Percentiles rank a stretch among this genome's conserved stretches.
These are phyloP conservation scores for Cryptomeria japonica DNA, from an alignment of 75 land plant genomes.

Conservation along the genomic window DNA sequence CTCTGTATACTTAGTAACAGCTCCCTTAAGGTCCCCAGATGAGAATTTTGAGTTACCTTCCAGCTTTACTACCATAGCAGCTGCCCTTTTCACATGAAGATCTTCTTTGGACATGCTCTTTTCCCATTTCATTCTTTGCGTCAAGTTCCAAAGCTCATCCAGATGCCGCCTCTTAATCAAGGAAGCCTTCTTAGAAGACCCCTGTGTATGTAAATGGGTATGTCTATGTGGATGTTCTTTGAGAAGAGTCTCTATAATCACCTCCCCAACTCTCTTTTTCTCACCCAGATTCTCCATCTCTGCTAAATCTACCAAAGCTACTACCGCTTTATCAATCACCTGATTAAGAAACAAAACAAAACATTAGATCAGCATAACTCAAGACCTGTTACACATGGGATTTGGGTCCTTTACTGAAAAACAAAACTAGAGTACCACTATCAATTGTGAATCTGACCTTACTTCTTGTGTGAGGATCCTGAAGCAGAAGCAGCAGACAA, in stretches of 20 bases:
- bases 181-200: slow-evolving; percentile 9
- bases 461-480: slow-evolving; percentile 46
- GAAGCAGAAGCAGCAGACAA: slow-evolving; percentile 66
- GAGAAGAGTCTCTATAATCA: slow-evolving; percentile 41
- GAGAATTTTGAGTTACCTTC: slow-evolving; percentile 56
- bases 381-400: not conserved
- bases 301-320: slow-evolving; percentile 53
- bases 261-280: slow-evolving; percentile 40
- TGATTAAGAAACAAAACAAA: slow-evolving; percentile 8
- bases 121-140: slow-evolving; percentile 39
- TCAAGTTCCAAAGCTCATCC: slow-evolving; percentile 24
- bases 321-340: slow-evolving; percentile 43
- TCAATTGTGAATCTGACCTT: slow-evolving; percentile 15
- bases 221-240: slow-evolving; percentile 11
- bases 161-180: slow-evolving; percentile 10
- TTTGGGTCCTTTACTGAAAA: not conserved
- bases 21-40: slow-evolving; percentile 52
- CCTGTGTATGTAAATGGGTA: slow-evolving; percentile 13
- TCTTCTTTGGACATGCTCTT: slow-evolving; percentile 37
- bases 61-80: slow-evolving; percentile 40
- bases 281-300: slow-evolving; percentile 42
- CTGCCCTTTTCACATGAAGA: slow-evolving; percentile 29
- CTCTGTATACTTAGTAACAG: slow-evolving; percentile 43
- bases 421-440: not conserved
- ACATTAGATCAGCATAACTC: slow-evolving; percentile 11